phyloP scores from a whole-genome alignment of 1,284 basidiomycete genomes.

The Coniferiporia sulphurascens region DNA sequence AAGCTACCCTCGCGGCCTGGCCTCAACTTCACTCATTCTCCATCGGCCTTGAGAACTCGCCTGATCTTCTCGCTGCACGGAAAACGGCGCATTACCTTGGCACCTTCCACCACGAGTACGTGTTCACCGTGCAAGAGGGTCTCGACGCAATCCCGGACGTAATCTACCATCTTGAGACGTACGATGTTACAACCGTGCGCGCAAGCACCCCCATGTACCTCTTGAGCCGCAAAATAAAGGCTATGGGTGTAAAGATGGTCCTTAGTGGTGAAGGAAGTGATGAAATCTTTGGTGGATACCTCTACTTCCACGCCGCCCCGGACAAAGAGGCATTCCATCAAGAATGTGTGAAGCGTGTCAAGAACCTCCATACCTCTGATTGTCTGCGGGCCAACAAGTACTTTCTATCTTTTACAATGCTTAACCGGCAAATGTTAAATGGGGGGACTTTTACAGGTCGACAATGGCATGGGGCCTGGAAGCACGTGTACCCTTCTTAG shows the following conservation, averaged over 20 bases:
- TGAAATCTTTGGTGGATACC: slow-evolving; percentile 96
- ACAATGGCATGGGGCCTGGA: slow-evolving; percentile 99
- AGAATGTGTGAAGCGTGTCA: slow-evolving; percentile 92
- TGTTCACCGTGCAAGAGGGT: slow-evolving; percentile 98
- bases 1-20: slow-evolving; percentile 82
- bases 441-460: slow-evolving; percentile 46
- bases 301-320: slow-evolving; percentile 99
- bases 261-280: slow-evolving; percentile 97
- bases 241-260: slow-evolving; percentile 99
- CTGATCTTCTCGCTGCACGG: slow-evolving; percentile 90
- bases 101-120: slow-evolving; percentile 96
- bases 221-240: slow-evolving; percentile 97
- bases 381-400: slow-evolving; percentile 98
- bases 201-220: slow-evolving; percentile 98
- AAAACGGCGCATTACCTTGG: slow-evolving; percentile 94
- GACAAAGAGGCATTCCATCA: slow-evolving; percentile 89
- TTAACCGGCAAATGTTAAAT: not conserved
- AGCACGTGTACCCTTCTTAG: slow-evolving; percentile 97
- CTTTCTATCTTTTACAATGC: slow-evolving; percentile 20
- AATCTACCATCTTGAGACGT: slow-evolving; percentile 98
- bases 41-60: slow-evolving; percentile 92
- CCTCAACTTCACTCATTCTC: slow-evolving; percentile 98
- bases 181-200: slow-evolving; percentile 97
- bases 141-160: slow-evolving; percentile 97
- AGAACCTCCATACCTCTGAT: slow-evolving; percentile 97